A percentile compares a stretch with the other conserved stretches of the same genome.
Conservation (phyloP, 2,329 filamentous ascomycete genomes). For the Aspergillus intermedius region DNA sequence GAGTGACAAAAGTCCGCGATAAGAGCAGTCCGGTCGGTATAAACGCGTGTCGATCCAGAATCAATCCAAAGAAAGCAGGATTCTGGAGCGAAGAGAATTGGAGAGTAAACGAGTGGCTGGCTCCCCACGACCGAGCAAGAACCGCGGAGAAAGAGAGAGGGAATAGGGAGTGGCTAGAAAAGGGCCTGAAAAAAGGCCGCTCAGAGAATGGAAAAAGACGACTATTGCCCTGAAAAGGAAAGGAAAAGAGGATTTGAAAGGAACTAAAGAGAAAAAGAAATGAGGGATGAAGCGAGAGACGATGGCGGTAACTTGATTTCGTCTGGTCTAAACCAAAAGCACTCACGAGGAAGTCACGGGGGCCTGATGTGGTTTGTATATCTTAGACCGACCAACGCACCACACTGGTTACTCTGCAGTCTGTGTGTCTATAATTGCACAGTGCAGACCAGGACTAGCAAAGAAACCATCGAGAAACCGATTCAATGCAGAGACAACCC, state of each 20-base stretch:
- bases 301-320: constrained; percentile 5
- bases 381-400: not conserved
- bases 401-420: not conserved
- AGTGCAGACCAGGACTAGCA: not conserved
- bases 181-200: not conserved
- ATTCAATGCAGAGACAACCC: not conserved
- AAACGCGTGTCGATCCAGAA: not conserved
- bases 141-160: not conserved
- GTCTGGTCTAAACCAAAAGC: not conserved
- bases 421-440: not conserved
- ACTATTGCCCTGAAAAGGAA: not conserved
- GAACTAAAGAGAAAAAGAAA: constrained; percentile 5
- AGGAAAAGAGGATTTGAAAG: constrained; percentile 14
- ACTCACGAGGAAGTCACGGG: not conserved
- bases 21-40: constrained; percentile 4
- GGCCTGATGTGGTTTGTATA: not conserved
- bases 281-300: constrained; percentile 15
- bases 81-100: constrained; percentile 1
- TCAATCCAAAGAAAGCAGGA: not conserved
- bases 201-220: no score
- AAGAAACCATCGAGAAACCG: not conserved
- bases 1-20: not conserved
- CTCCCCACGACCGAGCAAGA: not conserved
- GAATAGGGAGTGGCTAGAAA: constrained; percentile 1
- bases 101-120: constrained; percentile 8